phyloP scores from a whole-genome alignment of 257 asterid genomes.

The Asclepias syriaca region DNA sequence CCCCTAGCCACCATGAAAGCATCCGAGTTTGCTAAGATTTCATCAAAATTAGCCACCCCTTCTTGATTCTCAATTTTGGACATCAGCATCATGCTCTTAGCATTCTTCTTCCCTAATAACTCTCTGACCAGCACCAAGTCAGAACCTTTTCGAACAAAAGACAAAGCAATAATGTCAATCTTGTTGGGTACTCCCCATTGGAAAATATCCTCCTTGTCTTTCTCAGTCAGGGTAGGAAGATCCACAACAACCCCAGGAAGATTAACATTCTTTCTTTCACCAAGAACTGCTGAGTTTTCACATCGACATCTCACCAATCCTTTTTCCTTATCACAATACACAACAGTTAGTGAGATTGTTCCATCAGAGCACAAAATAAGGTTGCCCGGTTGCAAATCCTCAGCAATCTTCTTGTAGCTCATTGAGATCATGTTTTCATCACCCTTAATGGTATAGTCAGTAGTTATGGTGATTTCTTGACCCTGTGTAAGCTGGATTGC shows the following conservation, averaged over 20 bases:
- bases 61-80: constrained; percentile 54
- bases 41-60: constrained; percentile 28
- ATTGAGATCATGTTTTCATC: constrained; percentile 17
- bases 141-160: constrained; percentile 75
- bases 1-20: constrained; percentile 40
- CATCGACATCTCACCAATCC: constrained; percentile 14
- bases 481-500: constrained; percentile 11
- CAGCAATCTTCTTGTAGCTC: constrained; percentile 14
- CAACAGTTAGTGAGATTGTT: constrained; percentile 7
- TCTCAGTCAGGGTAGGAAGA: constrained; percentile 18
- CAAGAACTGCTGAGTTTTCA: constrained; percentile 17
- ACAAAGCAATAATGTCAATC: constrained; percentile 67
- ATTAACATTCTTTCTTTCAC: constrained; percentile 19
- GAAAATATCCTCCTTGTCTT: constrained; percentile 10
- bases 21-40: constrained; percentile 24
- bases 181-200: constrained; percentile 43
- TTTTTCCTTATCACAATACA: constrained; percentile 8
- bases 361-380: constrained; percentile 18
- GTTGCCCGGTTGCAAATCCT: constrained; percentile 8
- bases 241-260: constrained; percentile 18
- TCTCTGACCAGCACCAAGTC: constrained; percentile 64
- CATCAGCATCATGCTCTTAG: constrained; percentile 68
- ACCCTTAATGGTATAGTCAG: constrained; percentile 12
- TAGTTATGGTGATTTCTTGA: constrained; percentile 16
- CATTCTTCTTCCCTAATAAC: constrained; percentile 49